Evolutionary conservation across 2,329 filamentous ascomycete genomes (phyloP).

Genomic region (Trichoderma sp.): DNA sequence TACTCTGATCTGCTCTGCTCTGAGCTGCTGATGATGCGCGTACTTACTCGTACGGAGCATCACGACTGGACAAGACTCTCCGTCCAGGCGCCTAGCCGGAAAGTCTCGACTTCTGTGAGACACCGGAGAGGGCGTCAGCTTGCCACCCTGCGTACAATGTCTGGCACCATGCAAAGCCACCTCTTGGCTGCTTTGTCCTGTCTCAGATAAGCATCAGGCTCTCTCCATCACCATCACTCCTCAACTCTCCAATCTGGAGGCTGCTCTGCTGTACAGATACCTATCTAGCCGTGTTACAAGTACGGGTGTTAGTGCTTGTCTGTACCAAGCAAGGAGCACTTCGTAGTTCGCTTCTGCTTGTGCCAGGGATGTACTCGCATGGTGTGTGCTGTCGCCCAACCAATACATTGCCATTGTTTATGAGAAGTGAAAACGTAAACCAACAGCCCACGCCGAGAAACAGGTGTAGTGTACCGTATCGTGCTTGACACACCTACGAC

Average conservation of each 20-base stretch:
- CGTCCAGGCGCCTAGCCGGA: background rate
- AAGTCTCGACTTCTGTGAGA: conserved; percentile 14
- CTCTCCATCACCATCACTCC: background rate
- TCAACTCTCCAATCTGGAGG: background rate
- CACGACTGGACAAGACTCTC: background rate
- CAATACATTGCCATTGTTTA: background rate
- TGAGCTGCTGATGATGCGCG: background rate
- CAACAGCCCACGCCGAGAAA: background rate
- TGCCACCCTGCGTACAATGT: conserved; percentile 17
- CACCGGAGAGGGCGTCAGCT: conserved; percentile 17
- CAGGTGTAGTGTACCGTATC: background rate
- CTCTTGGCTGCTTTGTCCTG: conserved; percentile 18
- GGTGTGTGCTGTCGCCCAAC: background rate
- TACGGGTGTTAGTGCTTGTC: background rate
- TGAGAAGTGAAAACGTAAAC: conserved; percentile 18
- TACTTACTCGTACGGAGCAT: background rate
- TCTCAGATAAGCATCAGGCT: conserved; percentile 16
- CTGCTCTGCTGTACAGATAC: background rate
- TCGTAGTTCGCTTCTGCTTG: background rate
- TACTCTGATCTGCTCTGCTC: background rate
- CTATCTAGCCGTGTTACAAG: background rate
- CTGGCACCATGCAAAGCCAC: conserved; percentile 18
- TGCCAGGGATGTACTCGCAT: background rate
- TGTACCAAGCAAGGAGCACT: background rate
- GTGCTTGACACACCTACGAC: background rate